These are phyloP conservation scores for Paspalum notatum DNA, from an alignment of 176 grass and related monocot genomes.

Conservation along the genomic window DNA sequence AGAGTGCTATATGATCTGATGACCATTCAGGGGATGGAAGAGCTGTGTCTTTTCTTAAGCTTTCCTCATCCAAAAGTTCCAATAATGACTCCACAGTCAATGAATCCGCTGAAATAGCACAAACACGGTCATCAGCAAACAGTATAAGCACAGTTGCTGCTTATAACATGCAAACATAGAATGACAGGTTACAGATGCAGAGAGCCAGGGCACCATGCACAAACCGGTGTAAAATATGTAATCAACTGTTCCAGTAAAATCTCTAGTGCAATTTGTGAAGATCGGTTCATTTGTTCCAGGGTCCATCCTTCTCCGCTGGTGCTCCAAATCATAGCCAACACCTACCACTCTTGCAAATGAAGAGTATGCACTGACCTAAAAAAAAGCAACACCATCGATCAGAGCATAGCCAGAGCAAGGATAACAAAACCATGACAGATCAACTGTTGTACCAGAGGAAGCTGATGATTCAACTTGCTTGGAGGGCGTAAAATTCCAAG, in stretches of 20 bases:
- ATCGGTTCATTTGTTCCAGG: constrained; percentile 90
- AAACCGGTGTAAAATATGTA: constrained; percentile 99
- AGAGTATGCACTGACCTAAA: constrained; percentile 97
- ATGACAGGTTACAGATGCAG: constrained; percentile 37
- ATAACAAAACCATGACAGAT: constrained; percentile 25
- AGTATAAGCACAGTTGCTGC: neutral
- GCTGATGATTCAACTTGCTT: constrained; percentile 94
- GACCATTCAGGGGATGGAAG: constrained; percentile 99
- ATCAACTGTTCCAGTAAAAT: constrained; percentile 94
- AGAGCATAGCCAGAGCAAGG: constrained; percentile 24
- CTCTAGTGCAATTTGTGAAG: constrained; percentile 96
- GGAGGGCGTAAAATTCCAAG: constrained; percentile 82
- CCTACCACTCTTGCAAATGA: constrained; percentile 87
- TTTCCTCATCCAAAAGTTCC: constrained; percentile 98
- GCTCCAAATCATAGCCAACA: constrained; percentile 72
- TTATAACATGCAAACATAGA: constrained; percentile 25
- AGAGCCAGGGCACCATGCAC: neutral
- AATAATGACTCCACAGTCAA: constrained; percentile 91
- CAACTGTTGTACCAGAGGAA: constrained; percentile 74
- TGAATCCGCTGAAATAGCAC: constrained; percentile 83
- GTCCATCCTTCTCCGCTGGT: constrained; percentile 95
- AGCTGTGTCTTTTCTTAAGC: constrained; percentile 95
- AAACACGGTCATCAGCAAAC: constrained; percentile 35
- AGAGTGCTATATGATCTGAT: constrained; percentile 95
- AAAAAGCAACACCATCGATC: constrained; percentile 31